phyloP scores from a whole-genome alignment of 139 green algal species.

The Astrephomene gubernaculifera region DNA sequence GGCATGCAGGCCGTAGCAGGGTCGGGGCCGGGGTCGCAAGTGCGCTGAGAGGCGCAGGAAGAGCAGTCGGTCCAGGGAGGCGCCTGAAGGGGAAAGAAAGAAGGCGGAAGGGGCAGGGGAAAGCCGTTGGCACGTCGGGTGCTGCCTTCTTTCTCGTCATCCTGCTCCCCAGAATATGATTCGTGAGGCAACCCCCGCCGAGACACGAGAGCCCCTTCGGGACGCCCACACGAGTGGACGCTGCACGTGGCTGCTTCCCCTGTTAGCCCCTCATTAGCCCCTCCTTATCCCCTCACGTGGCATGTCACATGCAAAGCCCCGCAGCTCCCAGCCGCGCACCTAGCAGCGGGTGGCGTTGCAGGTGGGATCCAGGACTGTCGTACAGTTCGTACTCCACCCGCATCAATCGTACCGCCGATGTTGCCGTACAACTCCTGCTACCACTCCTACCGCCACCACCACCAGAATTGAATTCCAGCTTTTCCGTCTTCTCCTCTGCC shows the following conservation, averaged over 20 bases:
- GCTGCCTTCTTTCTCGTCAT: too few species aligned
- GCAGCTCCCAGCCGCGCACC: not conserved
- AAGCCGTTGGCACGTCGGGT: too few species aligned
- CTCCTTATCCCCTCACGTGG: too few species aligned
- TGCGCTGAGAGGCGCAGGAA: not conserved
- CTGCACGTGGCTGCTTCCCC: too few species aligned
- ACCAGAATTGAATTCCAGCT: too few species aligned
- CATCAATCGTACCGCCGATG: not conserved
- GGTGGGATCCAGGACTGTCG: slow-evolving; percentile 9
- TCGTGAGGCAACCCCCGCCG: too few species aligned
- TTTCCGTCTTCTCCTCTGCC: too few species aligned
- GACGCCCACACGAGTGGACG: too few species aligned
- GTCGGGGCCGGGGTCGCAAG: not conserved
- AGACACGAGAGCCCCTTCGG: too few species aligned
- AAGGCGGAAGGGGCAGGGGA: not conserved
- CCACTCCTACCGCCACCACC: too few species aligned
- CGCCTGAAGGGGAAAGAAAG: not conserved
- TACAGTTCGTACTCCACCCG: slow-evolving; percentile 12
- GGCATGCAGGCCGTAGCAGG: not conserved
- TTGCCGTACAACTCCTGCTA: too few species aligned
- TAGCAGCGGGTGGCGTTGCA: slow-evolving; percentile 11
- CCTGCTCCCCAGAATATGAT: too few species aligned
- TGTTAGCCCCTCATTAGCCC: not conserved
- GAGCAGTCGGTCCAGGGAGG: slow-evolving; percentile 20
- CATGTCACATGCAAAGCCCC: not conserved